These are phyloP conservation scores for Elsinoe ampelina DNA, from an alignment of 2,329 filamentous ascomycete genomes.

Conservation along the genomic window DNA sequence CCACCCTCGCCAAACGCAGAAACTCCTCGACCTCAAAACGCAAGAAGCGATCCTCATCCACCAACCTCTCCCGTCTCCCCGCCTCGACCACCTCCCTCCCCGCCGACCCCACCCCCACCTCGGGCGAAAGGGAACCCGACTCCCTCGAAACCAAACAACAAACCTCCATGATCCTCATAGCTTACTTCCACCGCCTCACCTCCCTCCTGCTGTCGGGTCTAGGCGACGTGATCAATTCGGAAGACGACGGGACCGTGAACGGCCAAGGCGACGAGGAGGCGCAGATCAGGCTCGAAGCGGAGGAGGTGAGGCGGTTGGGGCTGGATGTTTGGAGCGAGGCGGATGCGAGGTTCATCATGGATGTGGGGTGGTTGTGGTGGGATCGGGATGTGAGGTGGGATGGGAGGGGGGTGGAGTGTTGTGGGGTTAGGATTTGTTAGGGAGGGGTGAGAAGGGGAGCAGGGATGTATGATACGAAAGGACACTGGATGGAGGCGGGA, in stretches of 20 bases:
- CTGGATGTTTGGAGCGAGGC: slow-evolving; percentile 66
- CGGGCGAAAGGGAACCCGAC: too few relatives aligned
- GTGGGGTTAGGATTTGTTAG: slow-evolving; percentile 60
- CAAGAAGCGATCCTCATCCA: slow-evolving; percentile 4
- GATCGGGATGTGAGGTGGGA: slow-evolving; percentile 53
- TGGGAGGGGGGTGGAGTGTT: slow-evolving; percentile 63
- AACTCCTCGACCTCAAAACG: background rate
- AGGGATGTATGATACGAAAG: too few relatives aligned
- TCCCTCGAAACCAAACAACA: slow-evolving; percentile 30
- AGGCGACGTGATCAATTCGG: slow-evolving; percentile 41
- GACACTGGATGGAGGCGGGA: too few relatives aligned
- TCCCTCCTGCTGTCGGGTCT: slow-evolving; percentile 54
- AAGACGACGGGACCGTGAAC: slow-evolving; percentile 45
- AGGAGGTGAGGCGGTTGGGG: slow-evolving; percentile 61
- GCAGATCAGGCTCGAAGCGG: slow-evolving; percentile 45
- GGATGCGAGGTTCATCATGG: slow-evolving; percentile 60
- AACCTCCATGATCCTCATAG: slow-evolving; percentile 62
- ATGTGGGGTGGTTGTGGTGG: slow-evolving; percentile 57
- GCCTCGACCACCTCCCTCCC: slow-evolving; percentile 28
- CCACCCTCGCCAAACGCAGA: slow-evolving; percentile 9
- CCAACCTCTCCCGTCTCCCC: background rate
- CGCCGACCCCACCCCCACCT: too few relatives aligned
- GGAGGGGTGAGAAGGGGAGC: background rate
- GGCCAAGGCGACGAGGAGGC: slow-evolving; percentile 27
- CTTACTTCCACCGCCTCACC: slow-evolving; percentile 73